Evolutionary conservation across 768 basidiomycete species (phyloP).

Genomic region (Favolaschia claudopus): DNA sequence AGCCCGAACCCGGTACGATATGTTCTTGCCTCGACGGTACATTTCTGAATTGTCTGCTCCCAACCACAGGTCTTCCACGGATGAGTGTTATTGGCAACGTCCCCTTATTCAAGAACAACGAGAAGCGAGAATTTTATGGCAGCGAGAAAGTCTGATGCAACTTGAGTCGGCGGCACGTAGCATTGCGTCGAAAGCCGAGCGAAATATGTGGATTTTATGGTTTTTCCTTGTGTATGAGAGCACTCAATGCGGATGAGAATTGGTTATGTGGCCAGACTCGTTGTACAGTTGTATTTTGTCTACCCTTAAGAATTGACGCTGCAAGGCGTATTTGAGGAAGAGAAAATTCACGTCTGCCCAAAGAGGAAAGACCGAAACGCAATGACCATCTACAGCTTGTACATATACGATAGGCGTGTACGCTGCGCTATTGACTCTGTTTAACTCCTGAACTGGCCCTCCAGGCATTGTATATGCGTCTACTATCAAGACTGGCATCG

Average conservation of each 20-base stretch:
- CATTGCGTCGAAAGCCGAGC: no score
- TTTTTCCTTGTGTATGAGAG: no score
- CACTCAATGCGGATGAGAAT: no score
- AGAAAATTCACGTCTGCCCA: no score
- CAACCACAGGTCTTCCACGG: conserved; percentile 38
- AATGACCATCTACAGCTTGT: conserved; percentile 93
- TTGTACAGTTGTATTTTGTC: no score
- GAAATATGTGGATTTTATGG: no score
- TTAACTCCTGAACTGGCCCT: conserved; percentile 1
- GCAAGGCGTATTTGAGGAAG: no score
- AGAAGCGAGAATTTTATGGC: conserved; percentile 41
- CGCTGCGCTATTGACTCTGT: conserved; percentile 1
- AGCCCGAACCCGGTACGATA: conserved; percentile 24
- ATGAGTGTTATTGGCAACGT: conserved; percentile 44
- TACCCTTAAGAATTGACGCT: no score
- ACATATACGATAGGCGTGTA: conserved; percentile 88
- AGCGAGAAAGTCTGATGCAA: conserved; percentile 35
- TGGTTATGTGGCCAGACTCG: no score
- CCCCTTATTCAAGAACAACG: conserved; percentile 51
- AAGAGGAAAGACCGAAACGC: conserved; percentile 6
- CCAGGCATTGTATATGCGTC: conserved; percentile 88
- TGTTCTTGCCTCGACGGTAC: background rate
- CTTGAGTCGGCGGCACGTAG: no score
- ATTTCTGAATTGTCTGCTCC: background rate
- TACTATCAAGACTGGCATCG: conserved; percentile 98